Evolutionary conservation across 2,329 filamentous ascomycete genomes (phyloP), one percentile per base, ranked within the genome.

Genomic region (Penicillium sp.): DNA sequence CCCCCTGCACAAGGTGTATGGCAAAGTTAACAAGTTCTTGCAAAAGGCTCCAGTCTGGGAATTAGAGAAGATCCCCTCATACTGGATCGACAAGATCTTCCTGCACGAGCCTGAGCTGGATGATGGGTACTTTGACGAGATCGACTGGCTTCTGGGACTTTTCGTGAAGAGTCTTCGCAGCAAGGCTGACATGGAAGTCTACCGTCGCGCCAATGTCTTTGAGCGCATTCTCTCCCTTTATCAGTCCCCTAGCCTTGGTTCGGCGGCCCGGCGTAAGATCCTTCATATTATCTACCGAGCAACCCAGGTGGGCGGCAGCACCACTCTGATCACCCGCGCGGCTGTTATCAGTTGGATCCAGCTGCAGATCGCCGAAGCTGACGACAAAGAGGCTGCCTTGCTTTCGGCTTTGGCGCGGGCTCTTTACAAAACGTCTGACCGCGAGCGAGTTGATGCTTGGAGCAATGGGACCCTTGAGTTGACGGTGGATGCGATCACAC

Each of bases 11-110:
- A 84, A 83, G 54, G 81, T 96, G 34, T 97, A 96, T 69, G 83
- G 85, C 52, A 96, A 96, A 68, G 76, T 94, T 72, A 96, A 95
- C 75, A 79, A 81, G 6, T 96, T 92, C 69, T 81, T 97, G 33
- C 89, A 89, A 21, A 85, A 85, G 47, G 83, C 85, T 0, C 92
- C 93, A 0, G 72, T 79, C 23, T 97, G 93, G 93, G 80, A 85
- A 12, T 67, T 79, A 10, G 70, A 71, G 26, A 81, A 80, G 42
- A 69, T 86, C 5, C 77, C 81, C 0, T 77, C 77, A 1, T 82
- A 84, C 65, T 85, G 83, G 77, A 74, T 86, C 16, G 83, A 89
- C 53, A 86, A 84, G 65, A 83, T 94, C 23, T 81, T 94, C 7
- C 78, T 93, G n/a, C 83, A 85, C 47, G 81, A 85, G 55, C 88